A percentile compares a stretch with the other conserved stretches of the same genome.
These are phyloP conservation scores for Oropetium thomaeum DNA, from an alignment of 176 grass and related monocot genomes.

Conservation along the genomic window DNA sequence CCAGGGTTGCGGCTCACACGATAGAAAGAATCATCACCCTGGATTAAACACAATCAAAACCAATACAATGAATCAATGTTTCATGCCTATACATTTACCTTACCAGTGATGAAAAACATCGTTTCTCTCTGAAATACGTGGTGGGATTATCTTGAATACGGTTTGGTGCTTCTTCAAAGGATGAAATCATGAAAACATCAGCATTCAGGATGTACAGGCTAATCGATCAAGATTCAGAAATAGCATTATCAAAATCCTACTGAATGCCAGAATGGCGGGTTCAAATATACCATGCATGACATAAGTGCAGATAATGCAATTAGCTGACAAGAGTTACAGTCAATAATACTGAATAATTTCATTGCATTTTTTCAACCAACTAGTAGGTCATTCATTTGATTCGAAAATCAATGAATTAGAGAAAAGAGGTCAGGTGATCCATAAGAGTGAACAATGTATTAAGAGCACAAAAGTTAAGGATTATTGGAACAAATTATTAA, in stretches of 20 bases:
- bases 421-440: background rate
- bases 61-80: background rate
- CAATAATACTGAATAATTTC: background rate
- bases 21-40: constrained; percentile 39
- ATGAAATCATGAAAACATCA: constrained; percentile 32
- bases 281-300: background rate
- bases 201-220: background rate
- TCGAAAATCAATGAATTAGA: constrained; percentile 1
- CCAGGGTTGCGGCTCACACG: constrained; percentile 24
- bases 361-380: background rate
- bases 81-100: background rate
- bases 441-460: background rate
- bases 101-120: constrained; percentile 30
- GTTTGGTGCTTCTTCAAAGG: background rate
- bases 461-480: no score
- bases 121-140: constrained; percentile 17
- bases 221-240: background rate
- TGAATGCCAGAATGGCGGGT: background rate
- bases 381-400: background rate
- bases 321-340: background rate
- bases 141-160: constrained; percentile 26
- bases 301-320: background rate
- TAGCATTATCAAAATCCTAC: background rate
- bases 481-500: background rate
- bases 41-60: background rate